These are phyloP conservation scores for Albophoma yamanashiensis DNA, from an alignment of 2,329 filamentous ascomycete genomes.

Conservation along the genomic window DNA sequence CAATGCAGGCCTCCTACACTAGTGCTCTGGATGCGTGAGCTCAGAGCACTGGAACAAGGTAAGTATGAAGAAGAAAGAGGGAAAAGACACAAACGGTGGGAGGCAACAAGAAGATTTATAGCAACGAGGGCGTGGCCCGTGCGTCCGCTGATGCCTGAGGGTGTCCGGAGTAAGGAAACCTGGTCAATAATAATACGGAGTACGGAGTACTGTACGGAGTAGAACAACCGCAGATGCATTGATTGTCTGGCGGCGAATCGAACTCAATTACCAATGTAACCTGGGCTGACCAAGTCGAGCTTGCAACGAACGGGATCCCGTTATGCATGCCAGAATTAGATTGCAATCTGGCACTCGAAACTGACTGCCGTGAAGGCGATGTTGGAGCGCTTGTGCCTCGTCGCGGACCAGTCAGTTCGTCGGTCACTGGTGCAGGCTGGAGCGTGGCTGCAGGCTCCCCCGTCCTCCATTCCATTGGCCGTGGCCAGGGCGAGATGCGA, in stretches of 20 bases:
- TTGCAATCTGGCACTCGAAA: not conserved
- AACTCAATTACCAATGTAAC: not conserved
- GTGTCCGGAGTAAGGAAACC: not conserved
- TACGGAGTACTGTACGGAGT: too few relatives aligned
- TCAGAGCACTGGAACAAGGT: slow-evolving; percentile 32
- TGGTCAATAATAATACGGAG: too few relatives aligned
- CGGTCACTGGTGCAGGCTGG: not conserved
- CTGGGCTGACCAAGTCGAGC: not conserved
- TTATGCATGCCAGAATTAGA: not conserved
- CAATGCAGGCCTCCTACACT: slow-evolving; percentile 40
- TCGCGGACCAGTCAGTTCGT: not conserved
- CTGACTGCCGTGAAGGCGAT: not conserved
- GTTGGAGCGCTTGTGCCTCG: not conserved
- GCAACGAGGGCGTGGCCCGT: slow-evolving; percentile 8
- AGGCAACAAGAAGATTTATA: slow-evolving; percentile 11
- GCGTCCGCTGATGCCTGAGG: slow-evolving; percentile 8
- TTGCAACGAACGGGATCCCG: too few relatives aligned
- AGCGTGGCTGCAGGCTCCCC: not conserved
- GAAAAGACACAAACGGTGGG: slow-evolving; percentile 8
- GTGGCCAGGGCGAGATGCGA: not conserved
- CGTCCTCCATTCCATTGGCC: not conserved
- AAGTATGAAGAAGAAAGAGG: slow-evolving; percentile 36
- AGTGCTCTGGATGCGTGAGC: slow-evolving; percentile 32
- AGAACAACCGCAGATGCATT: not conserved
- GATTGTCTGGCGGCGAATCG: not conserved